Evolutionary conservation across 208 protist genomes (phyloP), one percentile per base, ranked within the genome.

Genomic region (Trypanosoma melophagium): DNA sequence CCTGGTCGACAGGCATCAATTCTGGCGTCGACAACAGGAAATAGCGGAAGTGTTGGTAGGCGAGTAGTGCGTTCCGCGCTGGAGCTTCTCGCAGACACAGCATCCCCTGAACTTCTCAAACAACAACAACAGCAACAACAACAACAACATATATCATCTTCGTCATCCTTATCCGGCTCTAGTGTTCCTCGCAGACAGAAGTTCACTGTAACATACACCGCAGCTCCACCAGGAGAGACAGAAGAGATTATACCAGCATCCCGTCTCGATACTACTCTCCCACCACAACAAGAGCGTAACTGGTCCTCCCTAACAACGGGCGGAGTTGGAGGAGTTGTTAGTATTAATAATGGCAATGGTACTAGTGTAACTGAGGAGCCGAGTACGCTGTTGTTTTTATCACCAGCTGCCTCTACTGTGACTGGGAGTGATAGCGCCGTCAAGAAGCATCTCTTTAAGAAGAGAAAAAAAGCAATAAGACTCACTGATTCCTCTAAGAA

Each of bases 31-130:
- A 53, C 50, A 24, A n/a, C 45, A 41, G 63, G 56, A 52, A 55
- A 60, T 22, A 71, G 72, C 13, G 62, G 55, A 22, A 81, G 69
- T 56, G 81, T 69, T 47, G 61, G 74, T 22, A 72, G 76, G 17
- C 83, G 84, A 14, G 82, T 90, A 12, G 77, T 90, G n/a, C 87
- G 84, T 24, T 93, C 87, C 10, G 87, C 87, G 0, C 72, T 93
- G 12, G 87, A 93, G 70, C 51, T 76, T 40, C 62, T 93, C 41
- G 71, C 82, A 54, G 82, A 90, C 3, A 81, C 80, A 0, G 60
- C 80, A 8, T 83, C 87, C 7, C 87, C 87, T 7, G 83, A 88
- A 7, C 57, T 87, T 12, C 40, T 64, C 13, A 61, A 38, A 22
- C 50, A 54, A 24, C n/a, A 24, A 60, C 35, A 7, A 25, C 24